Evolutionary conservation across 179 eudicot species (phyloP).

Genomic region (Gypsophila paniculata): DNA sequence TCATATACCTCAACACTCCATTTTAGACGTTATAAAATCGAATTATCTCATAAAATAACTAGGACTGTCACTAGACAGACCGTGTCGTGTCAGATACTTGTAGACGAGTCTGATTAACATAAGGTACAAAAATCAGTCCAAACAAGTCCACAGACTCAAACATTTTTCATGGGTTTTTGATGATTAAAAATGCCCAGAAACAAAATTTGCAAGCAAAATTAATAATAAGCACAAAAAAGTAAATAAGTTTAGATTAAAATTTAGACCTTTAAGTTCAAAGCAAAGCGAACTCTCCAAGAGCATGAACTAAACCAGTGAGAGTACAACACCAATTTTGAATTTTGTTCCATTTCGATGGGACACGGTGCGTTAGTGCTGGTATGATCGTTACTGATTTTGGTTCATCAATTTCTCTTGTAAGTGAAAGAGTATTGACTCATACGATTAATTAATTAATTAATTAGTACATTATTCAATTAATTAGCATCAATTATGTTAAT

Average conservation of each 20-base stretch:
- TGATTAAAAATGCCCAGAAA: not conserved
- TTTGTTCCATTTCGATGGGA: not conserved
- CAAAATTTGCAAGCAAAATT: not conserved
- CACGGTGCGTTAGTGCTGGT: no score
- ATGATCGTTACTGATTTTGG: not conserved
- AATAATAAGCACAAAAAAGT: not conserved
- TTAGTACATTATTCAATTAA: no score
- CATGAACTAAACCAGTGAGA: constrained; percentile 62
- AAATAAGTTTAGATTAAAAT: not conserved
- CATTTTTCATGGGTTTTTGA: not conserved
- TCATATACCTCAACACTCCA: no score
- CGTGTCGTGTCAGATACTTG: no score
- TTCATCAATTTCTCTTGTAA: not conserved
- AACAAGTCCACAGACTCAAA: not conserved
- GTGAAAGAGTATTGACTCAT: not conserved
- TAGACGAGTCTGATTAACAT: no score
- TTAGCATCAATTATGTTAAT: no score
- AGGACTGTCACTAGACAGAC: no score
- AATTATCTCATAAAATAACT: no score
- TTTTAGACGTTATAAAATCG: no score
- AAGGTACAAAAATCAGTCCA: not conserved
- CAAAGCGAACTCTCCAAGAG: constrained; percentile 64
- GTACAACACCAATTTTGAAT: constrained; percentile 34
- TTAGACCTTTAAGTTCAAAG: constrained; percentile 53
- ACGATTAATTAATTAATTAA: no score